Base-by-base conservation (phyloP, 768 basidiomycete genomes). In the Mycena indigotica region DNA sequence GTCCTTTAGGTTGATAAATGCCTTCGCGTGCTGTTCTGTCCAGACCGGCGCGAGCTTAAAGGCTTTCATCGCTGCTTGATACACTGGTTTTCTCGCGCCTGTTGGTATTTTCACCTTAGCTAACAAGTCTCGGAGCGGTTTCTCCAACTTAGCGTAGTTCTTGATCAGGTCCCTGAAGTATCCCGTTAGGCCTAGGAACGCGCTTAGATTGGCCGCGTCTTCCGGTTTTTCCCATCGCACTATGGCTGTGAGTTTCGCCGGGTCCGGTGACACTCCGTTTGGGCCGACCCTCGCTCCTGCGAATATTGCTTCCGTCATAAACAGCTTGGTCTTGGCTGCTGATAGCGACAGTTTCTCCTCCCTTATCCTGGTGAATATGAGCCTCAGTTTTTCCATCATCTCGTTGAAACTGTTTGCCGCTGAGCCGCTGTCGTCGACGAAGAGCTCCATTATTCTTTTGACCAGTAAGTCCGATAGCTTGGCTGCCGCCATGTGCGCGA, bases 391-490 rank as follows among this genome's bases (percentile, higher is more conserved):
- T 2, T 2, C 23, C 21, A 74, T 16, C 28, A 62, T 58, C 19
- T 63, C 63, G 1, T 70, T 64, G 57, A 78, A 78, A 0, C 50
- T 52, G 60, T 78, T 68, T 1, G 61, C 70, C 8, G 67, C 38
- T 0, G 67, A 70, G 0, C 74, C 69, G 53, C 78, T 72, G 46
- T 80, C 76, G 1, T 25, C 46, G 6, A 80, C 72, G 24, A 76
- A 77, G 3, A 71, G 54, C 45, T 76, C 73, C 12, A 75, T 4
- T 26, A 12, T 48, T 26, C 28, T 26, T 26, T 23, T 8, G 12
- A 48, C 41, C 15, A 44, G 13, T 8, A 48, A 8, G 25, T 48
- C 46, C 46, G 24, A 8, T 13, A 48, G n/a, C 5, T 10, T 23
- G 12, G 25, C 13, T 28, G 12, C 15, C 21, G 28, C 46, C 12